Percentiles rank a stretch among this genome's conserved stretches.
Conservation (phyloP, 2,329 filamentous ascomycete genomes). For the Aspergillus piperis region DNA sequence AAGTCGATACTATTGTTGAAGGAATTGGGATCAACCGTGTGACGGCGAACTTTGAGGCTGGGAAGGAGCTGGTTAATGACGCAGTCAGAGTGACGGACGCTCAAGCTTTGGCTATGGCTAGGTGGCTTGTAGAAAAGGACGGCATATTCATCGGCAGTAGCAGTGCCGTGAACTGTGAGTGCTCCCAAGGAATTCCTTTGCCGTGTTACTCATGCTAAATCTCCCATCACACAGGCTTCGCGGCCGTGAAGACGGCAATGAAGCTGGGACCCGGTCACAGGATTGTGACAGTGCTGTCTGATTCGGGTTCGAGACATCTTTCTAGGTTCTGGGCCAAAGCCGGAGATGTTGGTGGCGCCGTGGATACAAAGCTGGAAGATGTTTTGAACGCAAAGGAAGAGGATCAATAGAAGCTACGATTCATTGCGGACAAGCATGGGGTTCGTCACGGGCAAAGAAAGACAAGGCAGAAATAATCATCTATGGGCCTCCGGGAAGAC, state of each 20-base stretch:
- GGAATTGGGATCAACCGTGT: constrained; percentile 93
- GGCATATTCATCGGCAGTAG: constrained; percentile 93
- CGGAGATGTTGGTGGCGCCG: constrained; percentile 48
- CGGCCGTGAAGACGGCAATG: constrained; percentile 49
- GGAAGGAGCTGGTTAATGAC: constrained; percentile 83
- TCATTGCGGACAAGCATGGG: not conserved
- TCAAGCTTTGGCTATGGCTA: constrained; percentile 90
- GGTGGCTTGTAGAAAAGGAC: constrained; percentile 93
- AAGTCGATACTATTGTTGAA: constrained; percentile 95
- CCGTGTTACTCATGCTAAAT: not conserved
- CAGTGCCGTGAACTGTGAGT: constrained; percentile 88
- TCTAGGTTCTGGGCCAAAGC: constrained; percentile 55
- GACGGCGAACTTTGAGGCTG: constrained; percentile 90
- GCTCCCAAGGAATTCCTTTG: not conserved
- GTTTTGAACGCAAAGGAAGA: constrained; percentile 44
- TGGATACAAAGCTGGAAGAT: constrained; percentile 49
- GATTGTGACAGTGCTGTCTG: constrained; percentile 52
- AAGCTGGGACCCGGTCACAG: constrained; percentile 51
- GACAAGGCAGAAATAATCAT: not conserved
- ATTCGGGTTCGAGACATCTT: constrained; percentile 54
- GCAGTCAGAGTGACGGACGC: constrained; percentile 84
- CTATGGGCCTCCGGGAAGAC: not conserved
- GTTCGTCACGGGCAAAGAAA: not conserved
- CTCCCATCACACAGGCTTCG: constrained; percentile 43
- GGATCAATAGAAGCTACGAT: constrained; percentile 25